These are phyloP conservation scores for Sporothrix phasma DNA, from an alignment of 2,329 filamentous ascomycete species.

Conservation along the genomic window DNA sequence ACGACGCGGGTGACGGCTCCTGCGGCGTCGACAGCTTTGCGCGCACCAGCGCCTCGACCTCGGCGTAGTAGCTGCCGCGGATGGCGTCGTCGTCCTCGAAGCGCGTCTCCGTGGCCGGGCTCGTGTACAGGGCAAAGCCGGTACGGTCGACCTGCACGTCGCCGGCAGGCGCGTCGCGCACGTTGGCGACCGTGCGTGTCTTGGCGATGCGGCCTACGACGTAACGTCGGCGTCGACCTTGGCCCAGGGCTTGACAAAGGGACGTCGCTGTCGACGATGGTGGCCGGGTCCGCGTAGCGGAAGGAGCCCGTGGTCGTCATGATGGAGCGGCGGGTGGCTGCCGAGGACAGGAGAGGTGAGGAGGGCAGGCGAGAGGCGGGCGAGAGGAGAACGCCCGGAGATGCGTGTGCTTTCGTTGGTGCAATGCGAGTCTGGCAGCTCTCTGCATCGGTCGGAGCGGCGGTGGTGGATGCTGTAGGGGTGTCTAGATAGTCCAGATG, in stretches of 20 bases:
- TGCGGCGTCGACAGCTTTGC: slow-evolving; percentile 32
- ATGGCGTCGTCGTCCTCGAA: slow-evolving; percentile 49
- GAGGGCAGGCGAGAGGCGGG: no score
- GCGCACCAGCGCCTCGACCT: slow-evolving; percentile 49
- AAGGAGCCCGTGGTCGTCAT: slow-evolving; percentile 31
- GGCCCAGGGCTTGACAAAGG: slow-evolving; percentile 45
- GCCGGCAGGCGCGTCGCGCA: slow-evolving; percentile 42
- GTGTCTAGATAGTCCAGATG: no score
- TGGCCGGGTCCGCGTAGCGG: slow-evolving; percentile 49
- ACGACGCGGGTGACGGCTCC: slow-evolving; percentile 45
- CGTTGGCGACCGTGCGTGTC: slow-evolving; percentile 40
- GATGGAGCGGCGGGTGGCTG: slow-evolving; percentile 34
- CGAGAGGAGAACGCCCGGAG: no score
- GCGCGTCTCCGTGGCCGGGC: slow-evolving; percentile 41
- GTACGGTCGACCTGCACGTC: slow-evolving; percentile 47
- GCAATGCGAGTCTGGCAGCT: neutral
- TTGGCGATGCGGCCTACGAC: slow-evolving; percentile 42
- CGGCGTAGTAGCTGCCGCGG: slow-evolving; percentile 47
- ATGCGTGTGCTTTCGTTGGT: no score
- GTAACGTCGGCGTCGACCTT: slow-evolving; percentile 52
- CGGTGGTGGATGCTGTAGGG: neutral
- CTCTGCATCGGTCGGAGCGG: neutral
- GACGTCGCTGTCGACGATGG: slow-evolving; percentile 28
- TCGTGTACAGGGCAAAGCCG: slow-evolving; percentile 45
- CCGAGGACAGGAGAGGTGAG: neutral